Conservation (phyloP, 352 stramenopile species). For the Phytophthora capsici region DNA sequence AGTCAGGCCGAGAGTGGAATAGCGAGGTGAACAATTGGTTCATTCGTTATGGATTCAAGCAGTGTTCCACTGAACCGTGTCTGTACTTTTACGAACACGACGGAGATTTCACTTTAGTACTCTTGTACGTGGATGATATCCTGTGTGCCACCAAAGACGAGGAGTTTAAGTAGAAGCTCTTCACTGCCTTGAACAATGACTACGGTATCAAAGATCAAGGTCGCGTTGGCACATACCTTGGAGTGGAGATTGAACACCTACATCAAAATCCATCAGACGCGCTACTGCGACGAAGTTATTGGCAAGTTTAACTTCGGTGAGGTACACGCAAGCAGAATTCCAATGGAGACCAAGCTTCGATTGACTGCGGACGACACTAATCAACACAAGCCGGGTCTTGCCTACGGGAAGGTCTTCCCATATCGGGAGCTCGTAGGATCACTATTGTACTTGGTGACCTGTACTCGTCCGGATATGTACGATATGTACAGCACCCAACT, state of each 20-base stretch:
- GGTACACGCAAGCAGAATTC: neutral
- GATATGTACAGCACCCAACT: conserved; percentile 21
- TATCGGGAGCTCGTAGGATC: conserved; percentile 26
- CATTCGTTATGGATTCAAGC: conserved; percentile 9
- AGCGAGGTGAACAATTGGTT: conserved; percentile 26
- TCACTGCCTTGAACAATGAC: conserved; percentile 13
- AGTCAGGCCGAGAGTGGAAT: conserved; percentile 31
- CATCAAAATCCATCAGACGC: conserved; percentile 16
- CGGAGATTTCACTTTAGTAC: conserved; percentile 17
- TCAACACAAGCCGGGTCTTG: conserved; percentile 1
- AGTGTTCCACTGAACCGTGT: conserved; percentile 19
- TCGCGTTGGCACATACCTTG: conserved; percentile 10
- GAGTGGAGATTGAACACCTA: conserved; percentile 13
- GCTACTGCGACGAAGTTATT: neutral
- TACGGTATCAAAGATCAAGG: conserved; percentile 41
- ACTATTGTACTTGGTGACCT: conserved; percentile 40
- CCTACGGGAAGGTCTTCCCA: neutral
- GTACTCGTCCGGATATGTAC: conserved; percentile 31
- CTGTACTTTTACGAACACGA: conserved; percentile 19
- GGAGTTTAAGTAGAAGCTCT: conserved; percentile 22
- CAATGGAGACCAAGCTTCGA: neutral
- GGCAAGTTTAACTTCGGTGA: neutral
- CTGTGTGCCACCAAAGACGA: conserved; percentile 32
- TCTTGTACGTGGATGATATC: conserved; percentile 37
- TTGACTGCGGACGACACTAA: conserved; percentile 8